phyloP scores from a whole-genome alignment of 768 basidiomycete species.

The Kwoniella botswanensis region DNA sequence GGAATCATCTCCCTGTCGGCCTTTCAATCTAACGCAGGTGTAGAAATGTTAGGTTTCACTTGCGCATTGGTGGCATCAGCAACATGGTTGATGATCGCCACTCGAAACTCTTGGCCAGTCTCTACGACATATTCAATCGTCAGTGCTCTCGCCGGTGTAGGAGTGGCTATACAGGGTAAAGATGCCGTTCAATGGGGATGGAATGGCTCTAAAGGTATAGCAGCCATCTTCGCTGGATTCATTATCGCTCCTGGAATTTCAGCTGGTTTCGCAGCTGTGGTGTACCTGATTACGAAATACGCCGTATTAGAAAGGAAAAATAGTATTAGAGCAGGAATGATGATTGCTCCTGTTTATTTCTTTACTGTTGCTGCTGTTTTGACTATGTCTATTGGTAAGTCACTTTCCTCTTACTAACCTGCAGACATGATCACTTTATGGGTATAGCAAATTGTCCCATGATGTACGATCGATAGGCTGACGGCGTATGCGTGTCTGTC shows the following conservation, averaged over 20 bases:
- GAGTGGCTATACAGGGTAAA: slow-evolving; percentile 54
- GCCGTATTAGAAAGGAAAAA: slow-evolving; percentile 57
- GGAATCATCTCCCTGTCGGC: slow-evolving; percentile 54
- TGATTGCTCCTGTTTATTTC: slow-evolving; percentile 55
- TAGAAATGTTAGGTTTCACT: slow-evolving; percentile 58
- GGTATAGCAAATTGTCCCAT: too few relatives aligned
- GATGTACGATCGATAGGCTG: too few relatives aligned
- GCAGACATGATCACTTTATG: too few relatives aligned
- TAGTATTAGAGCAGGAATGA: slow-evolving; percentile 54
- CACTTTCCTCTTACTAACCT: too few relatives aligned
- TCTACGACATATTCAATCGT: slow-evolving; percentile 61
- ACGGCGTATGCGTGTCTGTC: too few relatives aligned
- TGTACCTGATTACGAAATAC: slow-evolving; percentile 58
- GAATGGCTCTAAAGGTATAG: slow-evolving; percentile 58
- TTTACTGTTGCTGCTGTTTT: slow-evolving; percentile 55
- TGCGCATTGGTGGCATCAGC: slow-evolving; percentile 53
- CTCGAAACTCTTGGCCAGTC: slow-evolving; percentile 56
- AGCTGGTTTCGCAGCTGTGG: slow-evolving; percentile 57
- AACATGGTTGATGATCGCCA: slow-evolving; percentile 54
- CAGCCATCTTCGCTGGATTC: slow-evolving; percentile 54
- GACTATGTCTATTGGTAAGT: slow-evolving; percentile 59
- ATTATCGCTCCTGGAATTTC: slow-evolving; percentile 56
- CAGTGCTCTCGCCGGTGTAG: slow-evolving; percentile 59
- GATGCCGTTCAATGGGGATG: slow-evolving; percentile 60
- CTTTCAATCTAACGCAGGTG: slow-evolving; percentile 56